These are phyloP conservation scores for Oxytropis ochrocephala DNA, from an alignment of 306 rosid genomes.

Conservation along the genomic window DNA sequence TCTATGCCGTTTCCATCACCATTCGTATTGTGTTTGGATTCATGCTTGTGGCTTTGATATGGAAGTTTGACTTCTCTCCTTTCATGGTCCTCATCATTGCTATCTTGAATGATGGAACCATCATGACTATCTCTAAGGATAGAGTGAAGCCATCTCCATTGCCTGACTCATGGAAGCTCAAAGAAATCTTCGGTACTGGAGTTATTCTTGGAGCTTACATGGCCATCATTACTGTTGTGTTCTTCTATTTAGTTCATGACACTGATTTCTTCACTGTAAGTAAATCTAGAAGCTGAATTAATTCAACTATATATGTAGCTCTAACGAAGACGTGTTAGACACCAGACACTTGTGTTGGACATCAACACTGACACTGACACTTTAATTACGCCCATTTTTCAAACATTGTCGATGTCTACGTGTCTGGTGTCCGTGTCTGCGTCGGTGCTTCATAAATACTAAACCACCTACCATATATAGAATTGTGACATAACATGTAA, in stretches of 20 bases:
- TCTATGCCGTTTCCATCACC: constrained; percentile 91
- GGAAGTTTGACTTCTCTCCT: constrained; percentile 89
- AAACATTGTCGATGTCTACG: no score
- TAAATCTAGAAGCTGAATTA: not conserved
- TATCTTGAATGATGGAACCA: constrained; percentile 82
- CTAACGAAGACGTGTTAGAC: no score
- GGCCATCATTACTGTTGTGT: constrained; percentile 74
- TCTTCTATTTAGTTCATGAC: constrained; percentile 63
- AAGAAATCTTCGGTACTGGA: constrained; percentile 82
- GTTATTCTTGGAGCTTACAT: constrained; percentile 79
- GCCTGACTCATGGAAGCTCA: constrained; percentile 97
- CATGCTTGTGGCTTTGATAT: constrained; percentile 73
- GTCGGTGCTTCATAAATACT: no score
- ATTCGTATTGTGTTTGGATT: constrained; percentile 90
- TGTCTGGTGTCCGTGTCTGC: no score
- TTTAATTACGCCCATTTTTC: no score
- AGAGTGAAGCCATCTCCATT: constrained; percentile 89
- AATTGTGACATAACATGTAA: not conserved
- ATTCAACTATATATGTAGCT: no score
- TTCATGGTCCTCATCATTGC: constrained; percentile 90
- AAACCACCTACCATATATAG: not conserved
- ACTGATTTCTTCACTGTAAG: constrained; percentile 59
- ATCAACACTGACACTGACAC: no score
- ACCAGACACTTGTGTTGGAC: no score
- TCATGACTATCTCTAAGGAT: constrained; percentile 95